Evolutionary conservation across 177 flowering plant genomes (phyloP).

Genomic region (Telopea speciosissima): DNA sequence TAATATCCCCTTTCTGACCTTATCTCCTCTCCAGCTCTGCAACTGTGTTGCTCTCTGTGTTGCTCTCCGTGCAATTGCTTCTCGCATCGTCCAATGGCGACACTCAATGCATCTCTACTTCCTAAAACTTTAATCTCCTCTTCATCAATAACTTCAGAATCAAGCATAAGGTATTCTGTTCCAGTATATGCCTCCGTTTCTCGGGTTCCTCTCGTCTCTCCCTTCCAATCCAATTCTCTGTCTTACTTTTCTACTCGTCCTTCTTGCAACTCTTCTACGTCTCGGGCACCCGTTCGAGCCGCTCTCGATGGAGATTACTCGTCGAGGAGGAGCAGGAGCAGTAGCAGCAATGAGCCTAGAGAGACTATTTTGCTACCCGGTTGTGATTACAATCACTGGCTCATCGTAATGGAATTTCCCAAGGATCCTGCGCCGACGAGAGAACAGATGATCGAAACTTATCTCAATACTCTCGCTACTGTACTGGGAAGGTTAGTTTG

Average conservation of each 20-base stretch:
- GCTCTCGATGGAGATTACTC: constrained; percentile 50
- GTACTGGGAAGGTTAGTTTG: constrained; percentile 69
- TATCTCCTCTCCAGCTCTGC: too few species aligned
- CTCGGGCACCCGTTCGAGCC: constrained; percentile 22
- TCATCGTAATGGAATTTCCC: constrained; percentile 99
- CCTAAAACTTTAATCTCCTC: constrained; percentile 22
- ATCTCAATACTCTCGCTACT: constrained; percentile 85
- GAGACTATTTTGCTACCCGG: constrained; percentile 93
- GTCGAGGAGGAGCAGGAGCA: constrained; percentile 36
- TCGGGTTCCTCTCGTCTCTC: constrained; percentile 6
- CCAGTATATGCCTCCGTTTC: not conserved
- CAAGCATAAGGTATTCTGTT: not conserved
- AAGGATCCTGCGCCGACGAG: constrained; percentile 92
- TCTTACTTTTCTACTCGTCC: constrained; percentile 10
- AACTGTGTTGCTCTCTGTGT: too few species aligned
- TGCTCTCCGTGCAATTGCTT: too few species aligned
- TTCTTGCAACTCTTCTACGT: not conserved
- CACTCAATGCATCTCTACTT: constrained; percentile 16
- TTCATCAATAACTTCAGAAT: not conserved
- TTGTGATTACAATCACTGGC: constrained; percentile 96
- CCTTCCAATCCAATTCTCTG: constrained; percentile 10
- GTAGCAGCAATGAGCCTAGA: constrained; percentile 53
- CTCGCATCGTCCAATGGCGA: constrained; percentile 13
- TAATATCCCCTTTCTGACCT: too few species aligned
- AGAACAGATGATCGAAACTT: constrained; percentile 97